A percentile compares a stretch with the other conserved stretches of the same genome.
Conservation (phyloP, 148 eudicot species). For the Tetragonia tetragonoides region DNA sequence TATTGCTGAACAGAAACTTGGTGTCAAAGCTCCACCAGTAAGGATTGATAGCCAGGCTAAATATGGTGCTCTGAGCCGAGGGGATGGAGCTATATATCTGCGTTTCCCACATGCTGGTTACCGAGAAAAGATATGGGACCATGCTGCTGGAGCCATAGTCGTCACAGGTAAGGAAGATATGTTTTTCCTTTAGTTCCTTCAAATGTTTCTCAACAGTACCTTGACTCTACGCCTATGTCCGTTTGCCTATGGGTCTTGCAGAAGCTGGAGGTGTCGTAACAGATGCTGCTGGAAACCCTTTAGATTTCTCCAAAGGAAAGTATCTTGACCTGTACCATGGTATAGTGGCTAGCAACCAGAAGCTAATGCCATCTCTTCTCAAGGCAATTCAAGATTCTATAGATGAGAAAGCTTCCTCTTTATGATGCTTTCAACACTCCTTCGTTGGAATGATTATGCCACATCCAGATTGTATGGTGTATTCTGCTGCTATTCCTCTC, state of each 20-base stretch:
- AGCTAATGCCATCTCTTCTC: slow-evolving; percentile 80
- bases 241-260: slow-evolving; percentile 28
- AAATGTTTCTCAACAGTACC: neutral
- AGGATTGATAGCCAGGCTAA: slow-evolving; percentile 99
- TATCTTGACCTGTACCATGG: slow-evolving; percentile 84
- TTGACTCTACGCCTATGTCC: neutral
- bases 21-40: slow-evolving; percentile 96
- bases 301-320: slow-evolving; percentile 89
- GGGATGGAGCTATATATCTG: slow-evolving; percentile 95
- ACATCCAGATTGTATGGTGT: neutral
- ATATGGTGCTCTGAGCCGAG: slow-evolving; percentile 93
- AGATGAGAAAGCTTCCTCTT: slow-evolving; percentile 62
- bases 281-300: slow-evolving; percentile 90
- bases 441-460: neutral
- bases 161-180: slow-evolving; percentile 55
- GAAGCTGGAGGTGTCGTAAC: slow-evolving; percentile 91
- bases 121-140: slow-evolving; percentile 98
- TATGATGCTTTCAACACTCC: slow-evolving; percentile 31
- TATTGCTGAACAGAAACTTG: slow-evolving; percentile 61
- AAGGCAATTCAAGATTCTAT: slow-evolving; percentile 83
- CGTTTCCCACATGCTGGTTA: slow-evolving; percentile 93
- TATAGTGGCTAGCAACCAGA: slow-evolving; percentile 76
- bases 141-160: slow-evolving; percentile 92
- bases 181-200: neutral
- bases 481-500: neutral